Percentiles rank a stretch among this genome's conserved stretches.
phyloP scores from a whole-genome alignment of 225 moss, liverwort and hornwort species.

The Bryum argenteum region DNA sequence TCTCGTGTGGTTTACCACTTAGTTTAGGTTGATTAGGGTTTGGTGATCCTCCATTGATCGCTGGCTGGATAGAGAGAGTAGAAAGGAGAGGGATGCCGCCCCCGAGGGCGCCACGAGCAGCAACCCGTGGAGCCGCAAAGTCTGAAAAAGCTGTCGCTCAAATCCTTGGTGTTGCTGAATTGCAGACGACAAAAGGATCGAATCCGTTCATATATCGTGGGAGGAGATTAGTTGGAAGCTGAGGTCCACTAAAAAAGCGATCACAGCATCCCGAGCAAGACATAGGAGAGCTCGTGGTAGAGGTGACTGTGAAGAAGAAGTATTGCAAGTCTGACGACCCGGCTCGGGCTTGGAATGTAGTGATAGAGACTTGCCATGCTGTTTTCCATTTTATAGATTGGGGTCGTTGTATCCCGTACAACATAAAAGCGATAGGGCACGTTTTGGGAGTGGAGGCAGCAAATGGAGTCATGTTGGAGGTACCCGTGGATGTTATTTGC shows the following conservation, averaged over 20 bases:
- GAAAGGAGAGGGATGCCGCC: conserved; percentile 55
- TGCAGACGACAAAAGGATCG: no score
- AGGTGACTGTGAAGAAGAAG: conserved; percentile 50
- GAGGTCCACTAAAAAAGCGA: no score
- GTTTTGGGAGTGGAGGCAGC: conserved; percentile 85
- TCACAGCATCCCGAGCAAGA: no score
- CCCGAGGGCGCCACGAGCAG: conserved; percentile 56
- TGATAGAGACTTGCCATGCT: conserved; percentile 66
- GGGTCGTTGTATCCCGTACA: conserved; percentile 80
- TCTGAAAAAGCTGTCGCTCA: conserved; percentile 84
- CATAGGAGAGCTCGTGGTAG: no score
- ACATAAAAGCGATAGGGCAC: conserved; percentile 67
- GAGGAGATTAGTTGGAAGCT: no score
- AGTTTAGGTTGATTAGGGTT: conserved; percentile 26
- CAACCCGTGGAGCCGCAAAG: conserved; percentile 87
- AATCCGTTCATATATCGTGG: no score
- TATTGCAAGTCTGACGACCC: conserved; percentile 50
- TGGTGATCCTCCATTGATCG: not conserved
- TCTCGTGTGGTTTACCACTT: no score
- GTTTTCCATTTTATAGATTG: conserved; percentile 78
- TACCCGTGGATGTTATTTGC: conserved; percentile 25
- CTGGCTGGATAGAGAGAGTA: no score
- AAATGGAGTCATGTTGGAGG: conserved; percentile 67
- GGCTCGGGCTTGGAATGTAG: conserved; percentile 65
- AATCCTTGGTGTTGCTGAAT: no score